Percentiles rank a stretch among this genome's conserved stretches.
Evolutionary conservation across 129 eudicot genomes (phyloP).

Genomic region (Silybum marianum): DNA sequence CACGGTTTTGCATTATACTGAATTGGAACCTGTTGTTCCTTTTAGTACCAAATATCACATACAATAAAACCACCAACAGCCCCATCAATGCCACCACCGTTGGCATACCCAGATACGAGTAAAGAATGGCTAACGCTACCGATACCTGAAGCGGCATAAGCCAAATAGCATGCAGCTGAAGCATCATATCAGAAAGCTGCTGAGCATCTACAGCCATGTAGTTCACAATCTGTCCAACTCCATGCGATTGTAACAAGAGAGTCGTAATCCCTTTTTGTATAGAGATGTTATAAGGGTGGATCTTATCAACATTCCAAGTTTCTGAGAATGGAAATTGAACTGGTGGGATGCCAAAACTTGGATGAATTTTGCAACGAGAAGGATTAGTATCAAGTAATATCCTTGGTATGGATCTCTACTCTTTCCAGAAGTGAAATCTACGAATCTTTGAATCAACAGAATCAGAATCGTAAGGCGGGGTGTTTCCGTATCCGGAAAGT

Average conservation of each 20-base stretch:
- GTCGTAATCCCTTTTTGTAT: constrained; percentile 78
- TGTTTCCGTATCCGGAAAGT: background rate
- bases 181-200: constrained; percentile 88
- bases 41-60: constrained; percentile 50
- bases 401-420: constrained; percentile 65
- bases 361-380: constrained; percentile 63
- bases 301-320: constrained; percentile 82
- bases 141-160: constrained; percentile 68
- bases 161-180: constrained; percentile 71
- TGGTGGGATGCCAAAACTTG: constrained; percentile 83
- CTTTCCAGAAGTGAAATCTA: constrained; percentile 63
- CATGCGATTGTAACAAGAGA: constrained; percentile 84
- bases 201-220: constrained; percentile 99
- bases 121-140: constrained; percentile 61
- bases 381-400: constrained; percentile 63
- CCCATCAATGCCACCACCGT: constrained; percentile 51
- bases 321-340: constrained; percentile 73
- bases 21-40: constrained; percentile 59
- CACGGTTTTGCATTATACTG: constrained; percentile 63
- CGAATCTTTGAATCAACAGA: constrained; percentile 59
- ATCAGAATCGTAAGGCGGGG: constrained; percentile 24
- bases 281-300: constrained; percentile 69
- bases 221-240: constrained; percentile 90
- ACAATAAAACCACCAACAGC: constrained; percentile 40
- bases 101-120: constrained; percentile 14